Conservation (phyloP, 2,329 filamentous ascomycete species). For the Fusarium subtropicale region DNA sequence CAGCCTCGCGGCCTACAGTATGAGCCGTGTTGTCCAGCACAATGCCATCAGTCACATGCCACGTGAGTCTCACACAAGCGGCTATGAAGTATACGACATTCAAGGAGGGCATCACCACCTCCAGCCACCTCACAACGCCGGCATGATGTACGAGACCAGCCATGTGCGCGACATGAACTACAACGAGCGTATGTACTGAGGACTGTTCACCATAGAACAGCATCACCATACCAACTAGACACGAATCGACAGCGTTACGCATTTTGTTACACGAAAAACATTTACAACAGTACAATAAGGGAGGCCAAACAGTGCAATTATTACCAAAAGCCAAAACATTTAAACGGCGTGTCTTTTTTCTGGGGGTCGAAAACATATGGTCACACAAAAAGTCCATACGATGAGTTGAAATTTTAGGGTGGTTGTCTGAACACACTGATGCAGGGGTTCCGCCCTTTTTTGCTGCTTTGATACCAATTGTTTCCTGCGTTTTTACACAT, state of each 20-base stretch:
- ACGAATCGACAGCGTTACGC: slow-evolving; percentile 18
- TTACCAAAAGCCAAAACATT: slow-evolving; percentile 28
- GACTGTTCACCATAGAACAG: slow-evolving; percentile 11
- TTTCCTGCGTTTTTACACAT: slow-evolving; percentile 10
- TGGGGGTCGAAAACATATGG: slow-evolving; percentile 33
- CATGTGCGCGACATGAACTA: slow-evolving; percentile 56
- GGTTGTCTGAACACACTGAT: slow-evolving; percentile 43
- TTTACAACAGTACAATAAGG: slow-evolving; percentile 36
- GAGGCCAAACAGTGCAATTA: slow-evolving; percentile 39
- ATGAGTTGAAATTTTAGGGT: slow-evolving; percentile 34
- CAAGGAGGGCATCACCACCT: slow-evolving; percentile 52
- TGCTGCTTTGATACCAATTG: slow-evolving; percentile 41
- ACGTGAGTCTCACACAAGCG: slow-evolving; percentile 48
- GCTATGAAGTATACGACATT: slow-evolving; percentile 61
- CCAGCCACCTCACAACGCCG: slow-evolving; percentile 41
- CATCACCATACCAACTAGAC: slow-evolving; percentile 10
- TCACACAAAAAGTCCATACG: slow-evolving; percentile 20
- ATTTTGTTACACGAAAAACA: slow-evolving; percentile 23
- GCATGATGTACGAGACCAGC: slow-evolving; percentile 60
- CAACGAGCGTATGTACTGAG: slow-evolving; percentile 59
- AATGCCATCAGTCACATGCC: slow-evolving; percentile 46
- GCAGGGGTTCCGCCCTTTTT: slow-evolving; percentile 34
- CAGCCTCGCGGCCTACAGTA: slow-evolving; percentile 51
- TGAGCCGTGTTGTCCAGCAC: slow-evolving; percentile 46
- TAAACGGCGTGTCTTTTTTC: slow-evolving; percentile 31